A percentile compares a stretch with the other conserved stretches of the same genome.
Evolutionary conservation across 1,284 basidiomycete species (phyloP).

Genomic region (Schizopora paradoxa): DNA sequence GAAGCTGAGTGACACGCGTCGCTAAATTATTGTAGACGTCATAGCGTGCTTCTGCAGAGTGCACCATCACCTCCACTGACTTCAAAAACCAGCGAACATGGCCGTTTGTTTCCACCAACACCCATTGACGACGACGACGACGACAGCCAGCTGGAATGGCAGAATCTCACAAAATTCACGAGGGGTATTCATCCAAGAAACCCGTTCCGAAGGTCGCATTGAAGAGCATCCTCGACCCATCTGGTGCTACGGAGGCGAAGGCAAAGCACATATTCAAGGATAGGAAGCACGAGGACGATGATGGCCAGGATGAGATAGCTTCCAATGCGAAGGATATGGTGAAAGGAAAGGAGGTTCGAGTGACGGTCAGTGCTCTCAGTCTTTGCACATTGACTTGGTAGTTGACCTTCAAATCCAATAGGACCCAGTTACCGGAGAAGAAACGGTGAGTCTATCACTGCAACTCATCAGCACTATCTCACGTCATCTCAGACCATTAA

Average conservation of each 20-base stretch:
- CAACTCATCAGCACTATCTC: not conserved
- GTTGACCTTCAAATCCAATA: not conserved
- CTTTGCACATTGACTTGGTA: not conserved
- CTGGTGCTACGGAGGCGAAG: conserved; percentile 13
- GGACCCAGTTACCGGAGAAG: conserved; percentile 20
- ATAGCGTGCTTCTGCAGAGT: no score
- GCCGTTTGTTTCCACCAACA: not conserved
- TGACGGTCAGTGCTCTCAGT: not conserved
- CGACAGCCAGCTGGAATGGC: not conserved
- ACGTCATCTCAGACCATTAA: conserved; percentile 8
- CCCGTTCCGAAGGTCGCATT: conserved; percentile 13
- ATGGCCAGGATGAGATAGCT: conserved; percentile 20
- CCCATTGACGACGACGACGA: not conserved
- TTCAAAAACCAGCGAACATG: not conserved
- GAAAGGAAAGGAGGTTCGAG: conserved; percentile 17
- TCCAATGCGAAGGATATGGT: conserved; percentile 14
- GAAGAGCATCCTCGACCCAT: conserved; percentile 12
- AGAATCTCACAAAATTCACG: conserved; percentile 8
- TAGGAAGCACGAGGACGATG: conserved; percentile 28
- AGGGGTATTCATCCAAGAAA: conserved; percentile 7
- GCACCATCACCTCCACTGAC: not conserved
- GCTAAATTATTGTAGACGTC: no score
- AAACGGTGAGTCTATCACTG: conserved; percentile 8
- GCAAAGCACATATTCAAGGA: conserved; percentile 23
- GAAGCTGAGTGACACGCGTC: no score